Percentiles rank a stretch among this genome's conserved stretches.
These are phyloP conservation scores for Phalaenopsis hybrid DNA, from an alignment of 116 monocot species.

Conservation along the genomic window DNA sequence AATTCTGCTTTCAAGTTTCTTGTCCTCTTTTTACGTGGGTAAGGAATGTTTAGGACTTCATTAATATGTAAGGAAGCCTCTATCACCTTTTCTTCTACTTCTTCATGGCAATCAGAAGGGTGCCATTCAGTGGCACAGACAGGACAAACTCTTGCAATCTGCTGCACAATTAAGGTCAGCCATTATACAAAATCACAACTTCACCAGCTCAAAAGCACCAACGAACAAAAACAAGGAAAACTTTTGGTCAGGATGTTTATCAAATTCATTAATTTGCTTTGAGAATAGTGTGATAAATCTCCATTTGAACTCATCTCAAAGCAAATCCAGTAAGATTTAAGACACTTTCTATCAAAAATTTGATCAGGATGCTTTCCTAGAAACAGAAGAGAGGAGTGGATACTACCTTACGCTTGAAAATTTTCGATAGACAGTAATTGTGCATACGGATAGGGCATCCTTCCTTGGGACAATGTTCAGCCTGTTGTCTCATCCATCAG, in stretches of 20 bases:
- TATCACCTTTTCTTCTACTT: slow-evolving; percentile 13
- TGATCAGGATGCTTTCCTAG: too few relatives aligned
- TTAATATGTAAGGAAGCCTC: slow-evolving; percentile 27
- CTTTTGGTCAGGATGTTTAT: too few relatives aligned
- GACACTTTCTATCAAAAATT: too few relatives aligned
- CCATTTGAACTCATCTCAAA: too few relatives aligned
- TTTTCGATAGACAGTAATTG: slow-evolving; percentile 69
- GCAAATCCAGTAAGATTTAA: too few relatives aligned
- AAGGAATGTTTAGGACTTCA: neutral
- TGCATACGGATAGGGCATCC: slow-evolving; percentile 74
- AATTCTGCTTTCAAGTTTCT: slow-evolving; percentile 46
- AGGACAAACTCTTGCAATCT: slow-evolving; percentile 68
- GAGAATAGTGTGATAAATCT: neutral
- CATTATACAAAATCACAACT: too few relatives aligned
- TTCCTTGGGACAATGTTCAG: slow-evolving; percentile 55
- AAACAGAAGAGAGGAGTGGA: too few relatives aligned
- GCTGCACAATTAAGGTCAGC: neutral
- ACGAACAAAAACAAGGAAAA: too few relatives aligned
- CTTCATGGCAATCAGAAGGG: slow-evolving; percentile 13
- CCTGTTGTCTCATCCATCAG: slow-evolving; percentile 33
- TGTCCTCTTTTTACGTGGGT: slow-evolving; percentile 16
- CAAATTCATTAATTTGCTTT: neutral
- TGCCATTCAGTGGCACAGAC: slow-evolving; percentile 60
- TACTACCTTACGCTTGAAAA: slow-evolving; percentile 45
- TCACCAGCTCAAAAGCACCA: too few relatives aligned